These are phyloP conservation scores for Entomortierella lignicola DNA, from an alignment of 192 early-diverging fungal genomes.

Conservation along the genomic window DNA sequence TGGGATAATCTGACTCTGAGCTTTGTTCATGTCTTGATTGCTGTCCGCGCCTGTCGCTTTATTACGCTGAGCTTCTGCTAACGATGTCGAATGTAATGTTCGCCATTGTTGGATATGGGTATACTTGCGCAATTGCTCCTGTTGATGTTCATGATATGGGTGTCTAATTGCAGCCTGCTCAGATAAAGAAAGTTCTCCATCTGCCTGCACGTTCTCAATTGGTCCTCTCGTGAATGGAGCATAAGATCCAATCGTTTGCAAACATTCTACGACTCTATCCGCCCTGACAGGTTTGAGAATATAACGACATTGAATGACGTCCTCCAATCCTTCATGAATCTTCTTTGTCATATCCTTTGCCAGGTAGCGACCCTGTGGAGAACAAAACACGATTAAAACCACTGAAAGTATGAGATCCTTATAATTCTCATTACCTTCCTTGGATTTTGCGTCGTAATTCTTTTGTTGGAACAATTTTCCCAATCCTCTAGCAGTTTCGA, in stretches of 20 bases:
- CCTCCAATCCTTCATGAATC: conserved; percentile 35
- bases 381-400: conserved; percentile 48
- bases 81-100: not conserved
- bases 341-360: conserved; percentile 46
- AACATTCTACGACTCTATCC: conserved; percentile 47
- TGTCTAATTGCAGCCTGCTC: no score
- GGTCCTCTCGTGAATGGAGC: conserved; percentile 8
- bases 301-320: conserved; percentile 27
- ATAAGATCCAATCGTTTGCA: conserved; percentile 32
- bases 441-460: conserved; percentile 16
- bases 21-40: no score
- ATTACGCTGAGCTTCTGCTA: no score
- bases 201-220: not conserved
- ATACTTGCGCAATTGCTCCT: not conserved
- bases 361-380: conserved; percentile 42
- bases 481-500: conserved; percentile 36
- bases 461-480: conserved; percentile 23
- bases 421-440: conserved; percentile 6
- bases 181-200: no score
- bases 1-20: conserved; percentile 20
- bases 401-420: conserved; percentile 42
- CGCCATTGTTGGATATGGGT: not conserved
- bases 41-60: no score
- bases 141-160: not conserved
- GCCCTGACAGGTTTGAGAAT: conserved; percentile 53